Base-by-base conservation (phyloP, 2,329 filamentous ascomycete species). In the Diaporthe eres region DNA sequence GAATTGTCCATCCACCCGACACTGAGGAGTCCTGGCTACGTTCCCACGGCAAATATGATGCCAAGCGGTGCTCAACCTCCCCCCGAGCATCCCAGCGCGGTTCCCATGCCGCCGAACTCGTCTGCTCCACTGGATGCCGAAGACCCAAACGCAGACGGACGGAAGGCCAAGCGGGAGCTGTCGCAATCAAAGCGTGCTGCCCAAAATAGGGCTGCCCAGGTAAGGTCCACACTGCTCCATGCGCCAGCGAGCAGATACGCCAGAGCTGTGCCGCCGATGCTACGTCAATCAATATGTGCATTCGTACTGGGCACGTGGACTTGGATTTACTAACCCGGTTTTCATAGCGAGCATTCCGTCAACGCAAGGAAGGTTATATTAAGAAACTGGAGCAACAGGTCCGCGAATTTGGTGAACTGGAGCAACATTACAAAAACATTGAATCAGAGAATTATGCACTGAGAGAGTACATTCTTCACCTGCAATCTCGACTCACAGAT, bases 321-420 rank as follows among this genome's bases (percentile, higher is more conserved):
- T 22, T 42, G 22, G 17, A 37, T 39, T 25, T 57, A 60, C 71
- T 73, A 73, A 73, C 22, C 2, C 44, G 37, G 47, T 31, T 61
- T 65, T 10, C 10, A 78, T 80, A 99, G 96, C 92, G 97, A 83
- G 97, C 97, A 57, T 99, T 99, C 86, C 94, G 97, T 57, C 96
- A 98, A 86, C 94, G 97, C 78, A 99, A 99, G 84, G 97, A 99
- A 85, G 94, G 95, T 61, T 98, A 99, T 84, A 99, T 99, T 84
- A 98, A 98, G 87, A 97, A 98, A 84, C 90, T 99, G 9, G 97
- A 99, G 85, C 94, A 97, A 82, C 95, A 98, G 83, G 95, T 98
- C 71, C 93, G 95, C 81, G 94, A 97, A 42, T 94, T 92, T 79
- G 90, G 91, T 79, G 89, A 92, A 25, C 91, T 98, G 84, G 94